phyloP scores from a whole-genome alignment of 106 monocot species.

The Iris macrosiphon region DNA sequence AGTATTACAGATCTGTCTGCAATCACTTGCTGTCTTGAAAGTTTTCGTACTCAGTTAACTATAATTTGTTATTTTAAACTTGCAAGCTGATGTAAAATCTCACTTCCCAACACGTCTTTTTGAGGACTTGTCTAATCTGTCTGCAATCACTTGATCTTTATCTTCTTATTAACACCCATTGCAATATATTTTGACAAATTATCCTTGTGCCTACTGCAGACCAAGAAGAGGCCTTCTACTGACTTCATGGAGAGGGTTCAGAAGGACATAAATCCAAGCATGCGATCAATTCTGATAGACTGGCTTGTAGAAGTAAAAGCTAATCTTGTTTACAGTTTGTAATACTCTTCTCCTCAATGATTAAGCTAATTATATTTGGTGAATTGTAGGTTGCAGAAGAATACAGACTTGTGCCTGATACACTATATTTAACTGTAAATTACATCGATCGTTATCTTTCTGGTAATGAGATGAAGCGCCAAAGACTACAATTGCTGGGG shows the following conservation, averaged over 20 bases:
- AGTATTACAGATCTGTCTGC: too few species aligned
- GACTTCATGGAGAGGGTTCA: conserved; percentile 83
- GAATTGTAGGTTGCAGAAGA: conserved; percentile 67
- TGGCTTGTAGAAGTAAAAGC: conserved; percentile 60
- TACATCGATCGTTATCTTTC: conserved; percentile 88
- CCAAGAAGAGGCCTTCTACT: conserved; percentile 57
- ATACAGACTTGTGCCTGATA: conserved; percentile 79
- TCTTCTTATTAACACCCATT: background rate
- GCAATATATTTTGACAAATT: background rate
- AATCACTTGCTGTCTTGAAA: too few species aligned
- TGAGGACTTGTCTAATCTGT: background rate
- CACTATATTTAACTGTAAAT: conserved; percentile 67
- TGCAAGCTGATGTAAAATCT: too few species aligned
- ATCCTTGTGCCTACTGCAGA: conserved; percentile 21
- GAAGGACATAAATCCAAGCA: conserved; percentile 83
- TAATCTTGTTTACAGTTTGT: background rate
- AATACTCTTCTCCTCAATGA: background rate
- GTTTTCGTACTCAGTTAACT: too few species aligned
- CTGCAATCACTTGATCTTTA: background rate
- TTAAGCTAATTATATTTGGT: background rate
- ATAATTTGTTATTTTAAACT: too few species aligned
- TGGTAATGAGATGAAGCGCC: conserved; percentile 68
- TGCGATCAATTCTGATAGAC: conserved; percentile 60
- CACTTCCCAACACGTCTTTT: background rate
- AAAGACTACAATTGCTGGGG: conserved; percentile 64